A percentile compares a stretch with the other conserved stretches of the same genome.
phyloP scores from a whole-genome alignment of 257 asterid species.

The Marsdenia floribunda region DNA sequence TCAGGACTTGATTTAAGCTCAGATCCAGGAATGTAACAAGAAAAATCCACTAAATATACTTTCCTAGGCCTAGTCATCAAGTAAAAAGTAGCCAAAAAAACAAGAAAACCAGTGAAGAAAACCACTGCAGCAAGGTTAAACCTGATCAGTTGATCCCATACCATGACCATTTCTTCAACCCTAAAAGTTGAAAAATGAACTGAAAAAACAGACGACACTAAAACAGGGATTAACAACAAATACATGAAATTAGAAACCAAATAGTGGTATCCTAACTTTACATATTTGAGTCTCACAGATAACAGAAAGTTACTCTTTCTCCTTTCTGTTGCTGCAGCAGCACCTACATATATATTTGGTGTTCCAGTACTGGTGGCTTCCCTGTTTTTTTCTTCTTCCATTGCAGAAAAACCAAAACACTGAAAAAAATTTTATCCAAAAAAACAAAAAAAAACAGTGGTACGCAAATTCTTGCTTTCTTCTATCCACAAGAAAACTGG shows the following conservation, averaged over 20 bases:
- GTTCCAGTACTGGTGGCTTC: background rate
- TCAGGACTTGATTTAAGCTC: slow-evolving; percentile 35
- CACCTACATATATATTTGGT: background rate
- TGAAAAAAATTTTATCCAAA: background rate
- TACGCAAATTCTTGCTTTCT: background rate
- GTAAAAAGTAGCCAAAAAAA: slow-evolving; percentile 42
- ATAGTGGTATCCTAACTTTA: slow-evolving; percentile 38
- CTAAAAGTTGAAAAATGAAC: slow-evolving; percentile 32
- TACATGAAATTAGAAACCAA: slow-evolving; percentile 29
- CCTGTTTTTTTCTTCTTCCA: slow-evolving; percentile 14
- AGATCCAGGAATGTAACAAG: slow-evolving; percentile 49
- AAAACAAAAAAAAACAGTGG: no score
- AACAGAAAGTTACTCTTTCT: slow-evolving; percentile 22
- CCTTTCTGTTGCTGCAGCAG: background rate
- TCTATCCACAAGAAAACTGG: background rate
- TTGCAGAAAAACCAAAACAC: no score
- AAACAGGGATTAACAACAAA: slow-evolving; percentile 21
- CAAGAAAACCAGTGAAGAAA: slow-evolving; percentile 31
- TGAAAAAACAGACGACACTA: slow-evolving; percentile 10
- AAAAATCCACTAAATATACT: slow-evolving; percentile 49
- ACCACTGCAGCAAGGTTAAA: slow-evolving; percentile 40
- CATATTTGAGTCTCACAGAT: slow-evolving; percentile 40
- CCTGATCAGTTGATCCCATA: slow-evolving; percentile 36
- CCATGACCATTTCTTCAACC: slow-evolving; percentile 20
- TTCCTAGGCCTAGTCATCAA: slow-evolving; percentile 51